Evolutionary conservation across 371 early-diverging fungal species (phyloP).

Genomic region (Rhizomucor pusillus): DNA sequence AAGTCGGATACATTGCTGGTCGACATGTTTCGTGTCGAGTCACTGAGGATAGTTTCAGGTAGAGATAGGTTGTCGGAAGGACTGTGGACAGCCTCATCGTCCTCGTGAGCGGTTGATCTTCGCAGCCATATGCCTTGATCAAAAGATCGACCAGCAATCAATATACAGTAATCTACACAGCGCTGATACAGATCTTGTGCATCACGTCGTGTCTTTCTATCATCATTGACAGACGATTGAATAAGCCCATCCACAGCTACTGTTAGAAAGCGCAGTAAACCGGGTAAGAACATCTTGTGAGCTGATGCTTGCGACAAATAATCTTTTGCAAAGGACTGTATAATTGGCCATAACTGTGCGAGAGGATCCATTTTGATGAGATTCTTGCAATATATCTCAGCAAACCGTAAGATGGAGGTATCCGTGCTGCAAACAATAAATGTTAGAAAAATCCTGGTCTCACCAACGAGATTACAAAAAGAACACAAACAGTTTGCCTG

Average conservation of each 20-base stretch:
- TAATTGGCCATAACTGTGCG: slow-evolving; percentile 64
- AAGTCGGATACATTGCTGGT: slow-evolving; percentile 44
- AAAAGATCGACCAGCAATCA: slow-evolving; percentile 75
- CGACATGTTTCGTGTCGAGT: slow-evolving; percentile 32
- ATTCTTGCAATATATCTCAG: slow-evolving; percentile 57
- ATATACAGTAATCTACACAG: slow-evolving; percentile 73
- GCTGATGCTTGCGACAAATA: slow-evolving; percentile 61
- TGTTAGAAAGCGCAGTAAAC: slow-evolving; percentile 54
- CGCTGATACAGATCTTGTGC: slow-evolving; percentile 70
- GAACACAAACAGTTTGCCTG: slow-evolving; percentile 57
- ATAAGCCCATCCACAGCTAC: slow-evolving; percentile 55
- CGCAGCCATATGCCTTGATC: slow-evolving; percentile 76
- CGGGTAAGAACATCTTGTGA: slow-evolving; percentile 61
- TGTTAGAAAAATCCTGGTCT: not conserved
- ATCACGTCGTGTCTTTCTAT: slow-evolving; percentile 63
- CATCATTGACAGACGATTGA: slow-evolving; percentile 50
- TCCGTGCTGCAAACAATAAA: slow-evolving; percentile 44
- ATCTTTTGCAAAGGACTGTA: slow-evolving; percentile 64
- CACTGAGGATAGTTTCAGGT: slow-evolving; percentile 14
- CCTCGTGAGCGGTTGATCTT: slow-evolving; percentile 40
- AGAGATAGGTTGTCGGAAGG: slow-evolving; percentile 14
- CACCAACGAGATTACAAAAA: not conserved
- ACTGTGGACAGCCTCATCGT: slow-evolving; percentile 18
- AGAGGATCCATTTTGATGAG: slow-evolving; percentile 47
- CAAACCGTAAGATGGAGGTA: slow-evolving; percentile 56